Base-by-base conservation (phyloP, 768 basidiomycete genomes). In the Tephrocybe sp. region DNA sequence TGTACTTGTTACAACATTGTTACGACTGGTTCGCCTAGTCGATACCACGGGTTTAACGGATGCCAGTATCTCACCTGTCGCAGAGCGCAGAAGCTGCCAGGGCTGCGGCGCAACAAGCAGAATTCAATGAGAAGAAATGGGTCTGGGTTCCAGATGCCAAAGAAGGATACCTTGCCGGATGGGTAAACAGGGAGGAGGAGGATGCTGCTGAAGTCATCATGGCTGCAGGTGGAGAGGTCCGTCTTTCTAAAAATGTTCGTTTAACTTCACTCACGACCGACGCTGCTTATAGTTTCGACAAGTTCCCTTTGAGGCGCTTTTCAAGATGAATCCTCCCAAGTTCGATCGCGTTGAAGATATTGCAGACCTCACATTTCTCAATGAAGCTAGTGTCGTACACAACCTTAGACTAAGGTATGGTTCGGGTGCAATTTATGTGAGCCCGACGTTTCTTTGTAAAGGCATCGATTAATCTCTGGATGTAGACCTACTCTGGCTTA, bases 301-400 rank as follows among this genome's bases (percentile, higher is more conserved):
- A 58, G 80, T 96, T 3, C 86, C 89, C 14, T 78, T 93, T 56
- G 88, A 92, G 57, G 81, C 85, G 18, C 70, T 97, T 34, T 90
- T 87, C 62, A 95, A 95, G 76, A 96, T 96, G 94, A 98, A 98
- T 63, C 95, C 95, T 21, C 95, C 95, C 39, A 97, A 98, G 71
- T 99, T 98, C 67, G 95, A 98, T 73, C 83, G 93, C 26, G 95
- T 95, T 3, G 93, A 94, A 58, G 97, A 99, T 67, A 98, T 98
- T 57, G 97, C 97, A 36, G 95, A 98, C 72, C 78, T 99, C 55
- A 98, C 97, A 0, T 97, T 93, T 73, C 76, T 98, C 52, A 98
- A 98, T 67, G 97, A 99, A 77, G 95, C 97, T 10, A 93, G 91
- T 60, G 97, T 99, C 38, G 95, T 98, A n/a, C 93, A 98, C 66